Evolutionary conservation across 1,284 basidiomycete species (phyloP).

Genomic region (Moniliophthora roreri): DNA sequence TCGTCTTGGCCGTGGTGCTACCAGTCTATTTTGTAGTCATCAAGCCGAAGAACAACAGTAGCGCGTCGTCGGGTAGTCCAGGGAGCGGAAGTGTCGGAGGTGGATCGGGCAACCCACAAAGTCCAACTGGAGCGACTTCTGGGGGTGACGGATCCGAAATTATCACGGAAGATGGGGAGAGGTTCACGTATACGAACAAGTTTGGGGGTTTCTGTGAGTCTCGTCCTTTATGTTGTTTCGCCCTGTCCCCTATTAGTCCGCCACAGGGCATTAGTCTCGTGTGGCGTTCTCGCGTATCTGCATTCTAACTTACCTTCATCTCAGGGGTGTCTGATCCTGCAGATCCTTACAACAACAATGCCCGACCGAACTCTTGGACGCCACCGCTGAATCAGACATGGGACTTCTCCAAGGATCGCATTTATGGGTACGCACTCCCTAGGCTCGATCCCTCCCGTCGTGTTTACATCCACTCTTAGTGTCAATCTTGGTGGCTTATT

Average conservation of each 20-base stretch:
- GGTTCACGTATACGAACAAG: slow-evolving; percentile 52
- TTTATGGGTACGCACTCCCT: slow-evolving; percentile 31
- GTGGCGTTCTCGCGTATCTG: neutral
- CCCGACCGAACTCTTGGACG: slow-evolving; percentile 62
- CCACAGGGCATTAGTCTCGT: neutral
- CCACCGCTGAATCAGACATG: slow-evolving; percentile 65
- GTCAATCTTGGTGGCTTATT: slow-evolving; percentile 75
- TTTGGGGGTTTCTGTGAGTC: slow-evolving; percentile 54
- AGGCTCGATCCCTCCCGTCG: neutral
- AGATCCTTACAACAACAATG: slow-evolving; percentile 66
- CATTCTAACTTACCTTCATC: neutral
- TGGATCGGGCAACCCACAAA: slow-evolving; percentile 13
- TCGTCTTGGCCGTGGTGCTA: slow-evolving; percentile 38
- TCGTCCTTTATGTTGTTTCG: neutral
- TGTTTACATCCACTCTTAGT: slow-evolving; percentile 28
- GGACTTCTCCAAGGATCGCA: slow-evolving; percentile 49
- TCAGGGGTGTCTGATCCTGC: slow-evolving; percentile 50
- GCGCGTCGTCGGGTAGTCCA: slow-evolving; percentile 8
- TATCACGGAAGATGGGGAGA: slow-evolving; percentile 48
- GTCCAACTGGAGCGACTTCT: slow-evolving; percentile 18
- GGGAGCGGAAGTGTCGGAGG: slow-evolving; percentile 18
- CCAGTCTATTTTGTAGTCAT: slow-evolving; percentile 42
- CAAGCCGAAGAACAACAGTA: slow-evolving; percentile 29
- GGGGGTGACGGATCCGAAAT: slow-evolving; percentile 51
- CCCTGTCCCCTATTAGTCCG: neutral